phyloP scores from a whole-genome alignment of 106 monocot species.

The Apostasia ramifera region DNA sequence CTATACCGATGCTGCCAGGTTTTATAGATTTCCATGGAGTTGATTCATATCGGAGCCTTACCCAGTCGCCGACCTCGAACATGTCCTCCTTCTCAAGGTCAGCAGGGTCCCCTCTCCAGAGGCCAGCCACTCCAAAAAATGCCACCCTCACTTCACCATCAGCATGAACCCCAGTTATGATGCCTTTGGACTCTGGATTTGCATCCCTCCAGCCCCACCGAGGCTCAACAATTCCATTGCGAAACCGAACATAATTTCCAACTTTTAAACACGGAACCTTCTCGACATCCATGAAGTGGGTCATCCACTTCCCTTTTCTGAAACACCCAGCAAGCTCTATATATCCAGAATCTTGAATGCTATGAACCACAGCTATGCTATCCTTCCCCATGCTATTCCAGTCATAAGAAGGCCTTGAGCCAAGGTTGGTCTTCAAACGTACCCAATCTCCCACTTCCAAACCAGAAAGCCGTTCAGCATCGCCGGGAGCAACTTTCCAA shows the following conservation, averaged over 20 bases:
- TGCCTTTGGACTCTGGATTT: conserved; percentile 65
- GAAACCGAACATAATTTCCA: conserved; percentile 78
- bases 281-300: conserved; percentile 93
- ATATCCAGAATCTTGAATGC: conserved; percentile 92
- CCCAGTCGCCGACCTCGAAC: conserved; percentile 93
- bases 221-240: conserved; percentile 69
- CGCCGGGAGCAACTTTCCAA: conserved; percentile 98
- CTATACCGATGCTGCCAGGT: conserved; percentile 80
- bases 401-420: conserved; percentile 77
- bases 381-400: conserved; percentile 90
- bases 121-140: conserved; percentile 56
- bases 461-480: conserved; percentile 86
- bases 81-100: conserved; percentile 82
- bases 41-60: conserved; percentile 48
- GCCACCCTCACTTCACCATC: conserved; percentile 90
- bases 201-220: conserved; percentile 99
- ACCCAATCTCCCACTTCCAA: conserved; percentile 99
- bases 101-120: conserved; percentile 92
- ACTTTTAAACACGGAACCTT: conserved; percentile 65
- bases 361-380: conserved; percentile 91
- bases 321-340: conserved; percentile 92
- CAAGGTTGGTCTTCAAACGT: conserved; percentile 57
- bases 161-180: conserved; percentile 74
- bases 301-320: conserved; percentile 80
- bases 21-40: conserved; percentile 63